phyloP scores from a whole-genome alignment of 2,329 filamentous ascomycete species.

The Herpotrichia juniperi region DNA sequence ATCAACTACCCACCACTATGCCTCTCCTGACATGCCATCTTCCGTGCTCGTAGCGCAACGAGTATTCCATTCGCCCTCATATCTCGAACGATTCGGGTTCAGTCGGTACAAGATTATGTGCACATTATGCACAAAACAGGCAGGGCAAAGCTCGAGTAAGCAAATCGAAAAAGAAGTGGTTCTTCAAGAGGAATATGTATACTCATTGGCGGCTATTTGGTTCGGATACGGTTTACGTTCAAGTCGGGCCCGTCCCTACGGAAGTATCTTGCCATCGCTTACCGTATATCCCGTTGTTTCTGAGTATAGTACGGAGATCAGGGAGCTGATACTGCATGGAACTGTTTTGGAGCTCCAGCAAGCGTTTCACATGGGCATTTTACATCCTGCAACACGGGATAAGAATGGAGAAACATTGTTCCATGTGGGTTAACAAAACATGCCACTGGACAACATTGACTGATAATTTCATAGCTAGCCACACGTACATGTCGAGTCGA shows the following conservation, averaged over 20 bases:
- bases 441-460: neutral
- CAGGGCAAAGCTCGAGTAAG: too few relatives aligned
- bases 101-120: neutral
- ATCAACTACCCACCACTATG: neutral
- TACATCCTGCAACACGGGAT: conserved; percentile 17
- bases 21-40: too few relatives aligned
- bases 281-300: conserved; percentile 11
- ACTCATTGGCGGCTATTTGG: neutral
- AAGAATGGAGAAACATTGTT: conserved; percentile 5
- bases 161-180: neutral
- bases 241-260: conserved; percentile 3
- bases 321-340: neutral
- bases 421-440: conserved; percentile 9
- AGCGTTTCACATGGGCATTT: conserved; percentile 2
- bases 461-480: neutral
- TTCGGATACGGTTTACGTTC: conserved; percentile 10
- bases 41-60: neutral
- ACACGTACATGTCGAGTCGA: neutral
- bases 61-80: neutral
- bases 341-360: conserved; percentile 11
- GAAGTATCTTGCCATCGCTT: conserved; percentile 13
- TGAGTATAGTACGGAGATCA: neutral
- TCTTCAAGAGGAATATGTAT: conserved; percentile 2
- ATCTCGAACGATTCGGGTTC: conserved; percentile 4
- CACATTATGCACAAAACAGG: neutral